Evolutionary conservation across 805 yeast species (phyloP), one percentile per base, ranked within the genome.

Genomic region (Candida jianshihensis): DNA sequence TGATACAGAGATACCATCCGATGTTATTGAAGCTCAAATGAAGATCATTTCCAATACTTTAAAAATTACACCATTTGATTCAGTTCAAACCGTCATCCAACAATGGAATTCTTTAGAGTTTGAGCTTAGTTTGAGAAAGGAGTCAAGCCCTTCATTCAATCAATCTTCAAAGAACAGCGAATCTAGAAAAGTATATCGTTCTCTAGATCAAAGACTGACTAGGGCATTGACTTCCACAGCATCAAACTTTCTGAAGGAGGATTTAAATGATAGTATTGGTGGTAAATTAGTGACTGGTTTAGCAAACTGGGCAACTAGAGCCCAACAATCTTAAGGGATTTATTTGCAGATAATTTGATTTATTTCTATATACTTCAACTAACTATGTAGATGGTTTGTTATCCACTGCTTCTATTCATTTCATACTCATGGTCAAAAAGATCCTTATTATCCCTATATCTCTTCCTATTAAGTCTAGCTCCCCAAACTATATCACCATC

Each of bases 41-140:
- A 66, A 66, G 13, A 56, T 84, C 1, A 56, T 82, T 10, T 63
- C 82, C 2, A 60, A 66, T 33, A 62, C 80, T 4, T 52, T 84
- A 39, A 57, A 64, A 29, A 51, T 68, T 6, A 71, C 80, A 19
- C 78, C 82, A 0, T 58, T 63, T 2, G 78, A 72, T 28, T 77
- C 81, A 43, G 64, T 75, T 36, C 65, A 67, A 22, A 61, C 69
- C 10, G 71, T 85, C 2, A 53, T 81, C 13, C 70, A 72, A 13
- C 84, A 80, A 38, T 83, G 92, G 86, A 71, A 70, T 26, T 54
- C 63, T 19, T 46, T 77, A 12, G 74, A 73, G 40, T 37, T 59
- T 31, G 68, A 63, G 20, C 39, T 64, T 7, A 49, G 63, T n/a
- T 41, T 63, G 3, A 53, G 61, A 40, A 31, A 41, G 10, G 44